Conservation (phyloP, 2,329 filamentous ascomycete species). For the Fusarium fracticaudum region DNA sequence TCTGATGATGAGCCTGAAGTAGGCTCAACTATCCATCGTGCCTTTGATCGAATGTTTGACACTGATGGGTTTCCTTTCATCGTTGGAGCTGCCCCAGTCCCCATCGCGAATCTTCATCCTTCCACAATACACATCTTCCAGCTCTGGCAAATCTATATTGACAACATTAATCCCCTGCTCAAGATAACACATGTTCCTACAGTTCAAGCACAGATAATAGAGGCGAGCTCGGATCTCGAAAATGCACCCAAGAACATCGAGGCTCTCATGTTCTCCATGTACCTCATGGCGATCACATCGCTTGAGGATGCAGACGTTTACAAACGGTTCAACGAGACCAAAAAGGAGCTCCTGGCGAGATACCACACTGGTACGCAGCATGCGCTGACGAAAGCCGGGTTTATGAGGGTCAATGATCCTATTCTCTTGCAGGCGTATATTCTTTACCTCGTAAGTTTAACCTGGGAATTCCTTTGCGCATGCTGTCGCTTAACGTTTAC, state of each 20-base stretch:
- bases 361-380: conserved; percentile 70
- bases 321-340: conserved; percentile 63
- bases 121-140: conserved; percentile 68
- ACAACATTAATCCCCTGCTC: conserved; percentile 74
- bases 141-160: conserved; percentile 75
- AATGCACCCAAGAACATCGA: conserved; percentile 67
- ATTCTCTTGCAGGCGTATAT: conserved; percentile 74
- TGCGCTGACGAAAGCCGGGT: conserved; percentile 72
- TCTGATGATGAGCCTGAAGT: conserved; percentile 67
- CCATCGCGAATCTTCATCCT: conserved; percentile 61
- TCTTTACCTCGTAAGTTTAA: conserved; percentile 68
- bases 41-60: conserved; percentile 68
- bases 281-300: conserved; percentile 67
- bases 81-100: conserved; percentile 55
- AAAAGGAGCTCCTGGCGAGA: conserved; percentile 58
- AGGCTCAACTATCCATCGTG: conserved; percentile 64
- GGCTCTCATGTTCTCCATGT: conserved; percentile 74
- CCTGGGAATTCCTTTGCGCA: neutral
- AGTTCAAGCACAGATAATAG: conserved; percentile 71
- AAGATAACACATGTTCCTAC: conserved; percentile 75
- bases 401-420: conserved; percentile 73
- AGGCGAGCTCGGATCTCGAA: conserved; percentile 65
- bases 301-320: conserved; percentile 66
- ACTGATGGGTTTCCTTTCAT: conserved; percentile 68
- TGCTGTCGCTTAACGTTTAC: neutral